A percentile compares a stretch with the other conserved stretches of the same genome.
phyloP scores from a whole-genome alignment of 768 basidiomycete genomes.

The Trametes villosa region DNA sequence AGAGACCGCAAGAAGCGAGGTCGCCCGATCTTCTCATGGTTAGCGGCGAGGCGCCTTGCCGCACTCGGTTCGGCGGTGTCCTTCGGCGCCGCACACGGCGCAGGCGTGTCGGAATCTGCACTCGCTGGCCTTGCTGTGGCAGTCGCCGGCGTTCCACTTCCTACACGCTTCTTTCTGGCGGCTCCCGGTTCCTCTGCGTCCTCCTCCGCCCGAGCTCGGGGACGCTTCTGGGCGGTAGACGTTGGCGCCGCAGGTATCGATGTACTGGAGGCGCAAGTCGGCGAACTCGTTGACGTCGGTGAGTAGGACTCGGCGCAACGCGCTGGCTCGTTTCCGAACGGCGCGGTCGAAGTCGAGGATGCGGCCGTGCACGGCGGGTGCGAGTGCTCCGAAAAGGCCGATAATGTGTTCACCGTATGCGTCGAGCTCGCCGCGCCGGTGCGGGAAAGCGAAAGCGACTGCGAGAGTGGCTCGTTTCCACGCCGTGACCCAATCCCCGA shows the following conservation, averaged over 20 bases:
- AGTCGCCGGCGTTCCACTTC: not conserved
- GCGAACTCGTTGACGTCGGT: slow-evolving; percentile 27
- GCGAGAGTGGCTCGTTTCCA: slow-evolving; percentile 27
- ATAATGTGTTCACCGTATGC: slow-evolving; percentile 34
- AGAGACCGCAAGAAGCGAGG: slow-evolving; percentile 20
- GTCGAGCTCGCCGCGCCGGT: slow-evolving; percentile 32
- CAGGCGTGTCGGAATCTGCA: not conserved
- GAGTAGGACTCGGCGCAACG: slow-evolving; percentile 25
- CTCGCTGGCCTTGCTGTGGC: not conserved
- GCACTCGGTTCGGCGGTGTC: slow-evolving; percentile 9
- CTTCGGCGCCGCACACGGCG: slow-evolving; percentile 1
- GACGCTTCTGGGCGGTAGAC: not conserved
- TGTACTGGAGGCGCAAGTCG: slow-evolving; percentile 9
- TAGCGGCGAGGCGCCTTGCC: not conserved
- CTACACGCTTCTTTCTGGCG: not conserved
- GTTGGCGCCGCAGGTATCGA: slow-evolving; percentile 4
- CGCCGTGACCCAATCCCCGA: slow-evolving; percentile 32
- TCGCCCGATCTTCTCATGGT: not conserved
- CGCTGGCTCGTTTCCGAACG: slow-evolving; percentile 30
- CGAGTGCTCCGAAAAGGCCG: slow-evolving; percentile 27
- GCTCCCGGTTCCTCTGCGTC: not conserved
- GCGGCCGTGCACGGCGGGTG: slow-evolving; percentile 11
- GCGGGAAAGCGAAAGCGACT: slow-evolving; percentile 31
- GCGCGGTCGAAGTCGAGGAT: slow-evolving; percentile 41
- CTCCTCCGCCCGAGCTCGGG: not conserved